Evolutionary conservation across 202 grass and related monocot genomes (phyloP).

Genomic region (Setaria italica): DNA sequence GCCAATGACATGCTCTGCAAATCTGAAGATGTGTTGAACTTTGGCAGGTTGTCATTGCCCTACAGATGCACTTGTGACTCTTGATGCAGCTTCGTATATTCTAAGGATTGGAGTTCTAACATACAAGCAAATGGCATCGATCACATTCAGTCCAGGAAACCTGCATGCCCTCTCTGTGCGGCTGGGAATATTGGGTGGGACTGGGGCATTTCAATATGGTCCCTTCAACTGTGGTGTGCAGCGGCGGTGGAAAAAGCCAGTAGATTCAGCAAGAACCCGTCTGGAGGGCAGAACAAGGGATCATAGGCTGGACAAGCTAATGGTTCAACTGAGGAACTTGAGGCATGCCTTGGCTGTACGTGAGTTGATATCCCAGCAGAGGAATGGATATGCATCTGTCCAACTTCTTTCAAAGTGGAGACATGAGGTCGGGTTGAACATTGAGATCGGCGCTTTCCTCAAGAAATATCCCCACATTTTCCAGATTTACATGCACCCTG

Average conservation of each 20-base stretch:
- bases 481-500: slow-evolving; percentile 59
- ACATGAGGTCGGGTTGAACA: slow-evolving; percentile 58
- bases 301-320: slow-evolving; percentile 63
- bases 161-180: neutral
- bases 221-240: slow-evolving; percentile 43
- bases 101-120: neutral
- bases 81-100: neutral
- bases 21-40: neutral
- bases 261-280: slow-evolving; percentile 65
- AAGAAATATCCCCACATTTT: slow-evolving; percentile 70
- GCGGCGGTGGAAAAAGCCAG: slow-evolving; percentile 65
- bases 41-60: neutral
- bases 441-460: slow-evolving; percentile 55
- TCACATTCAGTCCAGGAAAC: slow-evolving; percentile 11
- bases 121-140: neutral
- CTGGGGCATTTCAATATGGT: neutral
- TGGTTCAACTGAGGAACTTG: slow-evolving; percentile 61
- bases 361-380: slow-evolving; percentile 58
- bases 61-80: neutral
- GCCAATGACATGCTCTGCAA: neutral
- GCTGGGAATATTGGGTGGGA: neutral
- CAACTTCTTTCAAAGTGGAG: slow-evolving; percentile 67
- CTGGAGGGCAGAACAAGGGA: slow-evolving; percentile 69
- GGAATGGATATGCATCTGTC: slow-evolving; percentile 61
- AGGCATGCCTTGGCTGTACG: slow-evolving; percentile 50